A percentile compares a stretch with the other conserved stretches of the same genome.
Conservation (phyloP, 305 asterid genomes). For the Solanum hybrid region DNA sequence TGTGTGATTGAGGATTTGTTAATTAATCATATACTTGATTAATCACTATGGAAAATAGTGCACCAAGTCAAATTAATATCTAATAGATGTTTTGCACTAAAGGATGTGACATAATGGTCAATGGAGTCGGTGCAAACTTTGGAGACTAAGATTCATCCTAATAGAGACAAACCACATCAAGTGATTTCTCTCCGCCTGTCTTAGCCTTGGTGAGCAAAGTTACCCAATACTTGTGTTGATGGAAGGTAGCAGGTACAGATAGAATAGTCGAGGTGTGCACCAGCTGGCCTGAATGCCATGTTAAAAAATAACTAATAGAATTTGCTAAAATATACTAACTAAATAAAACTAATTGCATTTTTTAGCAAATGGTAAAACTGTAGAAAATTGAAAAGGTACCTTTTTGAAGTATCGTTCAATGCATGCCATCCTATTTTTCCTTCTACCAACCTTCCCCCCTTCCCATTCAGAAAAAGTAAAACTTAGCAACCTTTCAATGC, state of each 20-base stretch:
- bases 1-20: neutral
- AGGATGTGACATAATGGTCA: neutral
- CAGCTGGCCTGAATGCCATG: neutral
- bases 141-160: neutral
- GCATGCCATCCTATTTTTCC: neutral
- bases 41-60: neutral
- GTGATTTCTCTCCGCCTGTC: neutral
- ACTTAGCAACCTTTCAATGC: neutral
- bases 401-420: neutral
- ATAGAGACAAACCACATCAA: neutral
- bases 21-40: neutral
- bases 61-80: neutral
- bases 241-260: neutral
- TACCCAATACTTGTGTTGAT: neutral
- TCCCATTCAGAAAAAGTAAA: neutral
- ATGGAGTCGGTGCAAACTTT: neutral
- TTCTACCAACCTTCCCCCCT: neutral
- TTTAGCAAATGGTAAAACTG: neutral
- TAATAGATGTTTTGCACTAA: neutral
- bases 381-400: neutral
- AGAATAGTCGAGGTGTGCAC: neutral
- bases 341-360: neutral
- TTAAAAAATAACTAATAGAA: neutral
- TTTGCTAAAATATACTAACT: neutral
- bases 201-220: neutral